Evolutionary conservation across 176 grass and related monocot species (phyloP).

Genomic region (sorghum (Sorghum bicolor)): DNA sequence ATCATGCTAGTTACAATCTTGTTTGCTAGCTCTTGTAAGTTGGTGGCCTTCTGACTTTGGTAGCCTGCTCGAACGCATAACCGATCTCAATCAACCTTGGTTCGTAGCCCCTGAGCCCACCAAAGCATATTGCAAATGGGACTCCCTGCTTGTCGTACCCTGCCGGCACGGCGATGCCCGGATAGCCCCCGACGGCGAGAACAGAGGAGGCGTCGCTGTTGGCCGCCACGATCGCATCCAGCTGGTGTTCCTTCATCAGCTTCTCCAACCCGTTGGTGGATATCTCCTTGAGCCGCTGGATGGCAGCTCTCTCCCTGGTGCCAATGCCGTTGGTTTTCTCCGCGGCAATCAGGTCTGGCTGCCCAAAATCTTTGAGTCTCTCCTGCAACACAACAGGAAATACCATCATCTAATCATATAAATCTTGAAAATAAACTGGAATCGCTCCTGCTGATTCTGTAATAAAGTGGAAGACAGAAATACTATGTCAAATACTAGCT

Average conservation of each 20-base stretch:
- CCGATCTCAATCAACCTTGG: conserved; percentile 57
- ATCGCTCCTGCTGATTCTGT: neutral
- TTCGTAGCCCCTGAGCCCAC: conserved; percentile 50
- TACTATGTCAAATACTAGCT: no score
- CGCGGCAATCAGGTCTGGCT: conserved; percentile 20
- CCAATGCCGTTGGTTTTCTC: conserved; percentile 45
- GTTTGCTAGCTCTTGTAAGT: neutral
- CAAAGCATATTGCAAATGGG: conserved; percentile 55
- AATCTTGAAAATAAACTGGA: neutral
- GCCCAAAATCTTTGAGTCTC: conserved; percentile 47
- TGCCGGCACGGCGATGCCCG: conserved; percentile 54
- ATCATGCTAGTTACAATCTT: neutral
- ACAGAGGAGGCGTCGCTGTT: neutral
- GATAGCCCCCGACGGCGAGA: conserved; percentile 51
- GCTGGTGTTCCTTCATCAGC: conserved; percentile 37
- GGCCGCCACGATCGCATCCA: conserved; percentile 43
- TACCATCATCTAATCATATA: neutral
- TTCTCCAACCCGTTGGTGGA: conserved; percentile 43
- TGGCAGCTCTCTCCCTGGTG: neutral
- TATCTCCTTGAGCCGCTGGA: conserved; percentile 32
- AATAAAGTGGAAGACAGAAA: neutral
- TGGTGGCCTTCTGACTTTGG: conserved; percentile 39
- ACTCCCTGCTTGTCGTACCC: conserved; percentile 37
- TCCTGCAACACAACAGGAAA: conserved; percentile 22
- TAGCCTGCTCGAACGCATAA: conserved; percentile 65